Conservation (phyloP, 2,329 filamentous ascomycete species). For the Diatrype stigma region DNA sequence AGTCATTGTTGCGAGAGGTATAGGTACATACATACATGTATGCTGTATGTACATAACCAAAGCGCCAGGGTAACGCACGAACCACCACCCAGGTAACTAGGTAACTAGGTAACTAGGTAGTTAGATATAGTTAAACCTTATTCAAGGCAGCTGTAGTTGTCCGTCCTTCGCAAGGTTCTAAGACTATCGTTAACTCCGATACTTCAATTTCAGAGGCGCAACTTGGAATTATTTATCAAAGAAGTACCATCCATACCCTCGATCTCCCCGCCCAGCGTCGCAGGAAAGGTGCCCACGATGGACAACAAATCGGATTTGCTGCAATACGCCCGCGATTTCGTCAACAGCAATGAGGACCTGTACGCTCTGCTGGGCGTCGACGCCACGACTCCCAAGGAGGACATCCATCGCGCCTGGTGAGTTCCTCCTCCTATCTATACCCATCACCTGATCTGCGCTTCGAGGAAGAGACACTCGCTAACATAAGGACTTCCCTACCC, state of each 20-base stretch:
- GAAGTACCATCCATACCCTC: background rate
- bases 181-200: background rate
- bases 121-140: too few relatives aligned
- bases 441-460: background rate
- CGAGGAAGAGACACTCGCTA: background rate
- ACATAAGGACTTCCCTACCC: background rate
- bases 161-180: too few relatives aligned
- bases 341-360: slow-evolving; percentile 63
- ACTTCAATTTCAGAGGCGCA: background rate
- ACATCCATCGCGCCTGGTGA: slow-evolving; percentile 79
- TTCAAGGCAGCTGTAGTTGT: too few relatives aligned
- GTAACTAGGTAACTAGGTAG: too few relatives aligned
- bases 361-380: slow-evolving; percentile 71
- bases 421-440: background rate
- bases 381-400: slow-evolving; percentile 60
- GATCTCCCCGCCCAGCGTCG: background rate
- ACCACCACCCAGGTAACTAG: too few relatives aligned
- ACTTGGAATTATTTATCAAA: background rate
- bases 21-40: too few relatives aligned
- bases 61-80: too few relatives aligned
- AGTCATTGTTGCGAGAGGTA: too few relatives aligned
- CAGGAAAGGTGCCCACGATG: slow-evolving; percentile 7
- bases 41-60: too few relatives aligned
- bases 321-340: slow-evolving; percentile 53
- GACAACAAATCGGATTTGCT: slow-evolving; percentile 44